Conservation (phyloP, 768 basidiomycete genomes). For the Ramaria rubella region DNA sequence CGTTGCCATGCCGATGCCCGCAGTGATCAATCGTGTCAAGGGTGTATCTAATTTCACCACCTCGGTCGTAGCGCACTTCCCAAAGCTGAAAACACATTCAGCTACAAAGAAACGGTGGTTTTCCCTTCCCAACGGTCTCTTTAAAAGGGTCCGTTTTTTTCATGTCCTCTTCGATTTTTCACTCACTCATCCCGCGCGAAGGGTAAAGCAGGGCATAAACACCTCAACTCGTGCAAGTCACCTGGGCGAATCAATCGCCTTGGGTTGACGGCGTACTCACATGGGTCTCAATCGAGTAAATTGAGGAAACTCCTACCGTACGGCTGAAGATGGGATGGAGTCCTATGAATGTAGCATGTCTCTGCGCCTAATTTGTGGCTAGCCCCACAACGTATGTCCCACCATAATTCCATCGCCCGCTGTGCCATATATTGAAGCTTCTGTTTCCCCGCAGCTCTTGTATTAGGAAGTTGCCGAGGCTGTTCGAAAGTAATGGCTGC, state of each 20-base stretch:
- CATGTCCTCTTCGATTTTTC: neutral
- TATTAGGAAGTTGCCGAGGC: too few relatives aligned
- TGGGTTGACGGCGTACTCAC: constrained; percentile 59
- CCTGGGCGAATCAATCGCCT: constrained; percentile 61
- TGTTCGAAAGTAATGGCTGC: too few relatives aligned
- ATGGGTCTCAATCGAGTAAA: constrained; percentile 53
- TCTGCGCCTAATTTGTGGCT: too few relatives aligned
- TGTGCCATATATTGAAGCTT: too few relatives aligned
- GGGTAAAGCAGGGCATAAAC: constrained; percentile 66
- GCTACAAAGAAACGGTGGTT: constrained; percentile 80
- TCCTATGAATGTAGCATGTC: too few relatives aligned
- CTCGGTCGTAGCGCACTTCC: constrained; percentile 47
- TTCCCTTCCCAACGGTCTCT: constrained; percentile 57
- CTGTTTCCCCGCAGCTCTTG: too few relatives aligned
- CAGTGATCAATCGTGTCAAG: neutral
- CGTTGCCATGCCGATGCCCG: neutral
- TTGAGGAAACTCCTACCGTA: constrained; percentile 72
- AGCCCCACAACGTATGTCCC: too few relatives aligned
- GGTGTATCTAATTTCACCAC: constrained; percentile 46
- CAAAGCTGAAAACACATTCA: constrained; percentile 75
- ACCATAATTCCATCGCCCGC: too few relatives aligned
- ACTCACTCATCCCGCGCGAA: constrained; percentile 21
- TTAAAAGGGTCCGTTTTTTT: constrained; percentile 59
- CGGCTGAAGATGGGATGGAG: constrained; percentile 30
- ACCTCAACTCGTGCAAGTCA: constrained; percentile 65